Evolutionary conservation across 176 grass and related monocot species (phyloP).

Genomic region (Juncus inflexus): DNA sequence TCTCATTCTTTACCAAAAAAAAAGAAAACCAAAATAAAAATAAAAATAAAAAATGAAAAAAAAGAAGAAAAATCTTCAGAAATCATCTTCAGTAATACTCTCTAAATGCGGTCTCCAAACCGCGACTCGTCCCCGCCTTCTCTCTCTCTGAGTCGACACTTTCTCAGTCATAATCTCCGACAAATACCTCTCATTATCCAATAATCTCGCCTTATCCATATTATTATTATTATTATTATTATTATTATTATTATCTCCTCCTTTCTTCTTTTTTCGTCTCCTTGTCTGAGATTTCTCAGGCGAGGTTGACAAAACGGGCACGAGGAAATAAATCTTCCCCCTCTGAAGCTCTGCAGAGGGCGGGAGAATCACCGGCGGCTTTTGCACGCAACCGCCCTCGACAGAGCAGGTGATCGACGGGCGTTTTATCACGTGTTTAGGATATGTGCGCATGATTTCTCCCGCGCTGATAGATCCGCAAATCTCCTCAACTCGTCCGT

Average conservation of each 20-base stretch:
- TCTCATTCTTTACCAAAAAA: slow-evolving; percentile 42
- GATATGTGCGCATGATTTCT: slow-evolving; percentile 87
- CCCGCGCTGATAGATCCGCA: slow-evolving; percentile 61
- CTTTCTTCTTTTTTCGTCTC: slow-evolving; percentile 59
- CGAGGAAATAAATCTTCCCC: slow-evolving; percentile 95
- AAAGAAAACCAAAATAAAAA: slow-evolving; percentile 29
- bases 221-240: background rate
- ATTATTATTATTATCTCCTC: slow-evolving; percentile 7
- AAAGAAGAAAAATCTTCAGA: slow-evolving; percentile 47
- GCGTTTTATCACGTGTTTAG: slow-evolving; percentile 80
- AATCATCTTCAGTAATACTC: slow-evolving; percentile 94
- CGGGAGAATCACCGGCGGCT: slow-evolving; percentile 66
- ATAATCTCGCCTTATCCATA: slow-evolving; percentile 60
- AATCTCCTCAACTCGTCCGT: slow-evolving; percentile 91
- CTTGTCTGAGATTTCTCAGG: slow-evolving; percentile 31
- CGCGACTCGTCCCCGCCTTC: slow-evolving; percentile 64
- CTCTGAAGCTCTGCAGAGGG: slow-evolving; percentile 83
- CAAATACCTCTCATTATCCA: slow-evolving; percentile 80
- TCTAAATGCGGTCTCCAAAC: slow-evolving; percentile 96
- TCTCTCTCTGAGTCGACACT: slow-evolving; percentile 48
- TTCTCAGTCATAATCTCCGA: slow-evolving; percentile 91
- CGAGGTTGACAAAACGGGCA: slow-evolving; percentile 46
- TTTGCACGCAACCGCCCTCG: slow-evolving; percentile 38
- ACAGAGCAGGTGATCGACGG: slow-evolving; percentile 46
- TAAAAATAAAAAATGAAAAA: background rate